Base-by-base conservation (phyloP, 345 rosid genomes). In the Excoecaria cochinchinensis region DNA sequence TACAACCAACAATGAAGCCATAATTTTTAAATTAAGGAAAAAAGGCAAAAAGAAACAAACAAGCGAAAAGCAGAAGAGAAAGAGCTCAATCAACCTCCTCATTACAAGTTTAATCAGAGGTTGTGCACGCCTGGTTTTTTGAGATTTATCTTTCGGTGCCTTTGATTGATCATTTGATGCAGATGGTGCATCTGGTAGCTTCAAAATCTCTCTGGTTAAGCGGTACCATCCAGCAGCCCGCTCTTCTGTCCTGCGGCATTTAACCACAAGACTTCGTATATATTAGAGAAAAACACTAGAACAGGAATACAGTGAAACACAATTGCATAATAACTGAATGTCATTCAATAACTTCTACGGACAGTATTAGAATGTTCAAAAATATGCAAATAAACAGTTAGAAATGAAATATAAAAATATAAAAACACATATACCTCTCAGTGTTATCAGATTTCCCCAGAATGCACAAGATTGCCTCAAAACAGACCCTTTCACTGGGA, bases 401-500 rank as follows among this genome's bases (percentile, higher is more conserved):
- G 62, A 44, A 44, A 44, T 1, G 16, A 60, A 59, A 25, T 14
- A 50, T 21, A 58, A 8, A 8, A 48, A 74, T 52, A 60, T 46
- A 52, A 70, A 71, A 74, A 80, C 60, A 74, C 11, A 76, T 31
- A 61, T 82, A 90, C 99, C 93, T 90, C 80, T 95, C 99, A 8
- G 90, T 77, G 67, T 73, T 86, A 71, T 92, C 99, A 73, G 74
- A 72, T 87, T 90, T 95, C 77, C 99, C 98, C 82, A 95, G 82
- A 65, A 95, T 87, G 60, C 98, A 95, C 81, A 89, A 85, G 77
- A 93, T 90, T 39, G 98, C 98, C 86, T 95, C 99, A 82, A 91
- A 95, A 86, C 99, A 95, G 64, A 95, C 99, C 81, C 99, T 81
- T 89, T 95, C 99, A 81, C 98, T 95, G 65, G 99, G 99, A 82